A percentile compares a stretch with the other conserved stretches of the same genome.
Conservation (phyloP, 768 basidiomycete genomes). For the Fistulinella prunicolor region DNA sequence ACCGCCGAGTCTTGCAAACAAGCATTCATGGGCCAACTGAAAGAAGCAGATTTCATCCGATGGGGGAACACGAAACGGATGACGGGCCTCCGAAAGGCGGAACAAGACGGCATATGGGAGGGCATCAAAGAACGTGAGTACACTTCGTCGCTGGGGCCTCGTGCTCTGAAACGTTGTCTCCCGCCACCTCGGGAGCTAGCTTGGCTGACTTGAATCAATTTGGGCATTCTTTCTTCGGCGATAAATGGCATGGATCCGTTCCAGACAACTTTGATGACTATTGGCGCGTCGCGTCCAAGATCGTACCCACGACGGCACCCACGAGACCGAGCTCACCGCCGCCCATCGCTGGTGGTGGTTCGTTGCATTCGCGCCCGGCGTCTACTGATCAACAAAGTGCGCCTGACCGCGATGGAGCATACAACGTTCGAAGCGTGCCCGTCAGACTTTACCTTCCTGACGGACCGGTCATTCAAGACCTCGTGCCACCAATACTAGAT, state of each 20-base stretch:
- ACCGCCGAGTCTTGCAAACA: slow-evolving; percentile 86
- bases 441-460: slow-evolving; percentile 87
- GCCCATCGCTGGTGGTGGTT: slow-evolving; percentile 51
- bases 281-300: slow-evolving; percentile 90
- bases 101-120: slow-evolving; percentile 97
- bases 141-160: slow-evolving; percentile 12
- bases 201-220: slow-evolving; percentile 19
- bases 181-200: slow-evolving; percentile 12
- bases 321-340: slow-evolving; percentile 56
- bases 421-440: slow-evolving; percentile 84
- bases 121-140: slow-evolving; percentile 89
- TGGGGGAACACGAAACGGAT: slow-evolving; percentile 97
- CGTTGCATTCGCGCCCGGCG: slow-evolving; percentile 61
- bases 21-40: slow-evolving; percentile 92
- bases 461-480: slow-evolving; percentile 87
- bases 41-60: slow-evolving; percentile 95
- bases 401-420: slow-evolving; percentile 78
- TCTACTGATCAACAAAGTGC: slow-evolving; percentile 55
- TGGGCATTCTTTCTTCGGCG: slow-evolving; percentile 13
- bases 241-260: slow-evolving; percentile 8
- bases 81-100: slow-evolving; percentile 83
- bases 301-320: slow-evolving; percentile 77
- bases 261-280: slow-evolving; percentile 95
- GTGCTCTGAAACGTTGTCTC: slow-evolving; percentile 14
- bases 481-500: slow-evolving; percentile 74